Conservation (phyloP, 805 yeast genomes). For the Torulaspora delbrueckii region DNA sequence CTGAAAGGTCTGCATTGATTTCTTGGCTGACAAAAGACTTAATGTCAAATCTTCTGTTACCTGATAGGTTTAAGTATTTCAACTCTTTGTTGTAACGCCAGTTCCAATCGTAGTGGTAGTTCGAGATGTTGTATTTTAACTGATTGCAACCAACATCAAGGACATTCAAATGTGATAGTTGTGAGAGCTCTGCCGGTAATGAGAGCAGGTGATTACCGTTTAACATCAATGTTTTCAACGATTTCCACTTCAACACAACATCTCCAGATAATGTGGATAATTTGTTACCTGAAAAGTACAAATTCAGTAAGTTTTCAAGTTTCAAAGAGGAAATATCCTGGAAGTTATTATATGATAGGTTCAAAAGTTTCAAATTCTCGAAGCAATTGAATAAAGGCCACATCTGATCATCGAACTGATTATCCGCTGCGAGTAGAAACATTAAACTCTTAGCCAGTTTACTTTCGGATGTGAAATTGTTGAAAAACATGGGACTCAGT, state of each 20-base stretch:
- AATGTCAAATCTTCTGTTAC: constrained; percentile 87
- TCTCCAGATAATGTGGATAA: constrained; percentile 79
- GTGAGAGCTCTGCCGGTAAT: constrained; percentile 82
- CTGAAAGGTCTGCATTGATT: constrained; percentile 45
- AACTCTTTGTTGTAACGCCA: constrained; percentile 83
- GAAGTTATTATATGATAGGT: constrained; percentile 78
- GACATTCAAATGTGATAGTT: constrained; percentile 55
- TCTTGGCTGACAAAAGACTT: constrained; percentile 50
- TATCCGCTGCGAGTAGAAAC: constrained; percentile 69
- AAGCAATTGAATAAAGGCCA: constrained; percentile 63
- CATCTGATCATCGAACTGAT: constrained; percentile 71
- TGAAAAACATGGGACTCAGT: constrained; percentile 40
- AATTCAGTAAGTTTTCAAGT: constrained; percentile 51
- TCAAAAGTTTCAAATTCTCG: constrained; percentile 54
- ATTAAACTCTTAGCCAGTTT: constrained; percentile 48
- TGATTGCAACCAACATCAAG: constrained; percentile 90
- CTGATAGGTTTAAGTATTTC: constrained; percentile 81
- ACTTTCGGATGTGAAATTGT: constrained; percentile 36
- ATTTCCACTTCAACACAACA: constrained; percentile 58
- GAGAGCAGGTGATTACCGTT: constrained; percentile 84
- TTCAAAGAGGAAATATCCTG: constrained; percentile 78
- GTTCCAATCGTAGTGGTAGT: constrained; percentile 96
- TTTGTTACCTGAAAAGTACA: constrained; percentile 80
- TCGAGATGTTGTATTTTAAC: constrained; percentile 84
- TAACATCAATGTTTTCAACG: constrained; percentile 57